Conservation (phyloP, 176 grass and related monocot genomes). For the Elaeis guineensis region DNA sequence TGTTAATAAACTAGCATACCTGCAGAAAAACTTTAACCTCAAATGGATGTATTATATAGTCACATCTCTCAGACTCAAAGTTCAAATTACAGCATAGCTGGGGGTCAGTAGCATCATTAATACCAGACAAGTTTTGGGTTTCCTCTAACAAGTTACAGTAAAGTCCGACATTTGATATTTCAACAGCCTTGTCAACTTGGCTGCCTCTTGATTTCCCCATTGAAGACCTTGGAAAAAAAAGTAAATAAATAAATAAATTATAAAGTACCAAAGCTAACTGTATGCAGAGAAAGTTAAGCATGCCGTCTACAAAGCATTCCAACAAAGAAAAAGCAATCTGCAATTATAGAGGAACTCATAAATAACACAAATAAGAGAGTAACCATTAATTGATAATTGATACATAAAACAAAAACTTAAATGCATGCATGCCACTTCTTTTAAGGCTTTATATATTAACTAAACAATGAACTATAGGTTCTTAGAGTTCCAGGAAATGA, state of each 20-base stretch:
- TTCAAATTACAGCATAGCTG: conserved; percentile 26
- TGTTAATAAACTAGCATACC: conserved; percentile 37
- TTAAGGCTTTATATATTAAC: too few relatives aligned
- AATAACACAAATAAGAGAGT: neutral
- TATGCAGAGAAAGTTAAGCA: neutral
- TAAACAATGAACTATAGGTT: too few relatives aligned
- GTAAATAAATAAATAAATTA: conserved; percentile 2
- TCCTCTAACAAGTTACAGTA: conserved; percentile 61
- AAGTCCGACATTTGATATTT: conserved; percentile 73
- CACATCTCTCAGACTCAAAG: conserved; percentile 51
- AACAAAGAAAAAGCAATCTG: neutral
- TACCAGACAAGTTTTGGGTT: conserved; percentile 33
- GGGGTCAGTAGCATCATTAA: conserved; percentile 31
- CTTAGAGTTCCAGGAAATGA: too few relatives aligned
- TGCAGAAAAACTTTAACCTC: conserved; percentile 58
- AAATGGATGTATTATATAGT: conserved; percentile 84
- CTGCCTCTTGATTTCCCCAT: conserved; percentile 63
- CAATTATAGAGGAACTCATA: neutral
- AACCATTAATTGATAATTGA: too few relatives aligned
- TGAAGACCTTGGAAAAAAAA: too few relatives aligned
- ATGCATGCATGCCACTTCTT: too few relatives aligned
- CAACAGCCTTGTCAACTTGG: conserved; percentile 81
- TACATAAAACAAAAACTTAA: too few relatives aligned
- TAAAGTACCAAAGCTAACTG: neutral
- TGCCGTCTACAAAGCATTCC: neutral